These are phyloP conservation scores for Tulasnella sp. DNA, from an alignment of 768 basidiomycete genomes.

Conservation along the genomic window DNA sequence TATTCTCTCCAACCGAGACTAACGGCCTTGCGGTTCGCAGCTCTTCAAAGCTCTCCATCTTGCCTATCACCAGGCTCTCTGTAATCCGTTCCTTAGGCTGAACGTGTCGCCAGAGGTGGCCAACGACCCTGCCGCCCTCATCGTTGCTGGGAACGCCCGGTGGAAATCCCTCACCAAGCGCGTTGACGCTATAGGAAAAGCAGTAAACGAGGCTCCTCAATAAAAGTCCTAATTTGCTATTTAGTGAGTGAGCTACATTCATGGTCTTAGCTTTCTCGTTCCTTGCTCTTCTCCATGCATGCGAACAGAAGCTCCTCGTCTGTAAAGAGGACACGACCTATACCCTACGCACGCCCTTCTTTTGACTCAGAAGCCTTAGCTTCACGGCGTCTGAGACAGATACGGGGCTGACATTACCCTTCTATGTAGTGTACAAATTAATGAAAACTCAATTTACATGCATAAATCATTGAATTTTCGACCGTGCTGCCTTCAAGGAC, in stretches of 20 bases:
- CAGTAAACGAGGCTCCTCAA: constrained; percentile 34
- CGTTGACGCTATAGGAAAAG: constrained; percentile 64
- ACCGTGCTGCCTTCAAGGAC: background rate
- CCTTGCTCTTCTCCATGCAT: constrained; percentile 15
- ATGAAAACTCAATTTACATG: background rate
- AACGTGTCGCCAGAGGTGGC: constrained; percentile 36
- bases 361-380: constrained; percentile 69
- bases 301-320: constrained; percentile 11
- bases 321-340: background rate
- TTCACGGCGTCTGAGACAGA: constrained; percentile 73
- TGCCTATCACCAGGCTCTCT: constrained; percentile 70
- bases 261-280: constrained; percentile 16
- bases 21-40: constrained; percentile 28
- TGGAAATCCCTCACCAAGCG: constrained; percentile 59
- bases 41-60: constrained; percentile 83
- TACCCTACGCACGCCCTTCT: constrained; percentile 37
- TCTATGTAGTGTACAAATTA: background rate
- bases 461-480: background rate
- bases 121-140: constrained; percentile 41
- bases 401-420: constrained; percentile 55
- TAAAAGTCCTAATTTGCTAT: constrained; percentile 17
- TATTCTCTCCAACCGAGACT: background rate
- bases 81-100: constrained; percentile 78
- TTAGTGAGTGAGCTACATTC: constrained; percentile 17
- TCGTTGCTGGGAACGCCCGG: constrained; percentile 33